Conservation (phyloP, 2,329 filamentous ascomycete genomes). For the Septoria petroselini region DNA sequence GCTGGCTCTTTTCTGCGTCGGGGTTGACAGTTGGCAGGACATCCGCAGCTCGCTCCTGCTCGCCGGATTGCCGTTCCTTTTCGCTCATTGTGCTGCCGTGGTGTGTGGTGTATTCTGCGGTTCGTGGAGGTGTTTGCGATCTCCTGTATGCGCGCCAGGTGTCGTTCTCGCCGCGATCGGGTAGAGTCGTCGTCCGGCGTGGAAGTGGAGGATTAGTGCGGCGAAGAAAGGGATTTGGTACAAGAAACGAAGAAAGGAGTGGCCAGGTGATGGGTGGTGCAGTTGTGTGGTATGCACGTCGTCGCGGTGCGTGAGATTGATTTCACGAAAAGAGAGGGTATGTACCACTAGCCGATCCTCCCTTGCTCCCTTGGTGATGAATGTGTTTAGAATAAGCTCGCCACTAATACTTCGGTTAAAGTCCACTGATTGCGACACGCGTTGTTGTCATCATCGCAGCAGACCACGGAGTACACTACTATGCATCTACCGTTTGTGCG, state of each 20-base stretch:
- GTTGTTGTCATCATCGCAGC: not conserved
- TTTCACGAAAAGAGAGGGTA: not conserved
- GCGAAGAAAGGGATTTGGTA: not conserved
- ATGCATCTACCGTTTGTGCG: too few relatives aligned
- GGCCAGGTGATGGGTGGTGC: not conserved
- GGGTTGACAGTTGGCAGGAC: conserved; percentile 80
- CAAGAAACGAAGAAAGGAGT: conserved; percentile 1
- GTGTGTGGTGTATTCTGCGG: conserved; percentile 17
- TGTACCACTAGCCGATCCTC: not conserved
- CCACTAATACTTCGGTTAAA: not conserved
- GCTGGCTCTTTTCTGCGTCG: conserved; percentile 64
- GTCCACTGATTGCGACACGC: not conserved
- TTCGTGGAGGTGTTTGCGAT: not conserved
- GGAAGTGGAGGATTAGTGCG: not conserved
- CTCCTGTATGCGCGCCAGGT: not conserved
- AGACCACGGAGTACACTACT: not conserved
- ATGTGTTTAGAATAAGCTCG: not conserved
- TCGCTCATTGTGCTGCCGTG: conserved; percentile 64
- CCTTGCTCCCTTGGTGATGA: not conserved
- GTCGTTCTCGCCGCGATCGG: not conserved
- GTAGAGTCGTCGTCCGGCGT: not conserved
- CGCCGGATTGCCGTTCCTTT: conserved; percentile 80
- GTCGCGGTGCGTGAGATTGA: not conserved
- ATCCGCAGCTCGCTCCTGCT: conserved; percentile 59
- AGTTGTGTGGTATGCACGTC: conserved; percentile 1